Evolutionary conservation across 306 rosid species (phyloP), one percentile per base, ranked within the genome.

Genomic region (Casuarina cunninghamiana): DNA sequence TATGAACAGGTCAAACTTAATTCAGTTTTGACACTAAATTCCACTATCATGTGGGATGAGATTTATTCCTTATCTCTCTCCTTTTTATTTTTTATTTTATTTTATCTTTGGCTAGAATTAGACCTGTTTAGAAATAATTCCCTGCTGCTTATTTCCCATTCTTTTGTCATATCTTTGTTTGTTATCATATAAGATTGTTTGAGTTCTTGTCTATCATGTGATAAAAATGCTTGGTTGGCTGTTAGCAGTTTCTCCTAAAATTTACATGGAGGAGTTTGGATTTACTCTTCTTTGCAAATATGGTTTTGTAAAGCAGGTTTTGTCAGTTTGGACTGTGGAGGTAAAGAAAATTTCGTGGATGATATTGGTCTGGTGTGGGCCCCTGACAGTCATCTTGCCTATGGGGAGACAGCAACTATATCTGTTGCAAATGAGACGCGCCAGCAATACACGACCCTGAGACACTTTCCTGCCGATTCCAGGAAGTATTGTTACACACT

Each of bases 261-360:
- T 72, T 48, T 71, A 13, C 42, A 10, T 72, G 44, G 12, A 21
- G 63, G 63, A 62, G n/a, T 12, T 62, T 35, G 68, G 43, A 37
- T 8, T 62, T 38, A 37, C 43, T 62, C 13, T 37, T 62, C 68
- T 37, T 37, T 53, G 77, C 26, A 5, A 53, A n/a, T 63, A 63
- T 62, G 72, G 63, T 35, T 38, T 44, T 78, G 67, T 84, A 84
- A 73, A 77, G 73, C 84, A 95, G 97, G 97, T 74, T 95, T 93
- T 83, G 87, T 93, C 65, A 95, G 99, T 86, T 79, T 95, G 86
- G 98, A 95, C 83, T 95, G 99, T 81, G 97, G 99, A 77, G 99
- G 99, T 72, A 77, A 77, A 50, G 88, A 69, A 62, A 82, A 69
- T 72, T 95, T 87, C 89, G 85, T 84, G 4, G 98, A 95, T 66